These are phyloP conservation scores for Carallia brachiata DNA, from an alignment of 345 rosid species.

Conservation along the genomic window DNA sequence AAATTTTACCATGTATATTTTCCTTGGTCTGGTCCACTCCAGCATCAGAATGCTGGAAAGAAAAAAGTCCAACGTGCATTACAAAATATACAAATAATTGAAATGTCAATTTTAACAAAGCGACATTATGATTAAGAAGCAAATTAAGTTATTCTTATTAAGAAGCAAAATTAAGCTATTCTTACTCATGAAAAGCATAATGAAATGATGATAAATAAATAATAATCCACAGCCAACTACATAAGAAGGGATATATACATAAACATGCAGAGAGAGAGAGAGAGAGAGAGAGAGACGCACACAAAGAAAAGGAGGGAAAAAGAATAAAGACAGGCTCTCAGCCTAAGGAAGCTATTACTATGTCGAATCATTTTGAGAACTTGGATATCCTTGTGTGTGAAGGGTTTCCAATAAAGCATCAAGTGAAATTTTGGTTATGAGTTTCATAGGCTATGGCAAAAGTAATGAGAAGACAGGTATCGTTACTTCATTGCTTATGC, in stretches of 20 bases:
- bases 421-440: neutral
- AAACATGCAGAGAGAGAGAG: neutral
- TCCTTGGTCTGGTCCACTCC: conserved; percentile 1
- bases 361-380: too few species aligned
- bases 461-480: too few species aligned
- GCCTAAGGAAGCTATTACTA: neutral
- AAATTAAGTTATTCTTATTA: neutral
- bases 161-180: neutral
- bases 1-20: neutral
- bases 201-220: neutral
- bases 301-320: neutral
- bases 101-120: neutral
- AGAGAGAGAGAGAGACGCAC: neutral
- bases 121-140: neutral
- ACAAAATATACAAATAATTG: neutral
- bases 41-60: conserved; percentile 21
- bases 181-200: neutral
- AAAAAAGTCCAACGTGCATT: neutral
- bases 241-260: neutral
- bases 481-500: too few species aligned
- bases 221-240: too few species aligned
- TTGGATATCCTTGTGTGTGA: too few species aligned
- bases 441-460: neutral
- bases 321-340: neutral
- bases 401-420: neutral